These are phyloP conservation scores for Fusarium pseudoanthophilum DNA, from an alignment of 2,329 filamentous ascomycete genomes.

Conservation along the genomic window DNA sequence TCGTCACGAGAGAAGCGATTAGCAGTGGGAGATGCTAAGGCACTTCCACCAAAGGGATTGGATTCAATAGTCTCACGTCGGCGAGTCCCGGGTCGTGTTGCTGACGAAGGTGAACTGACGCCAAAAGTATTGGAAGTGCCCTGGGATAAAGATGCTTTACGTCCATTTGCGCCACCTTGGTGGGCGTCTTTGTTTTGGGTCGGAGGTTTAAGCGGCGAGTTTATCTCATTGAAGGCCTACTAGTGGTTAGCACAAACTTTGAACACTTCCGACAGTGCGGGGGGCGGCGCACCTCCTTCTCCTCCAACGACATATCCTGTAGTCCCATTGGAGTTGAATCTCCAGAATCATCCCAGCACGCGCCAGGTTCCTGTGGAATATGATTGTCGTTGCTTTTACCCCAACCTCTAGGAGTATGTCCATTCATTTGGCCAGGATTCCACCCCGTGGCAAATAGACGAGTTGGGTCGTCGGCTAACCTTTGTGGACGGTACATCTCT, in stretches of 20 bases:
- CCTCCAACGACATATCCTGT: conserved; percentile 72
- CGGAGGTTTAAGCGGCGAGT: conserved; percentile 90
- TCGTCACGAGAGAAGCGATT: conserved; percentile 73
- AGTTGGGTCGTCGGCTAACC: conserved; percentile 65
- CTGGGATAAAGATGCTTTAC: conserved; percentile 86
- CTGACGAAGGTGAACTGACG: conserved; percentile 76
- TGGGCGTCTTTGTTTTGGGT: conserved; percentile 76
- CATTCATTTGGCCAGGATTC: conserved; percentile 80
- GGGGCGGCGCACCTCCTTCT: conserved; percentile 65
- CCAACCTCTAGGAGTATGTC: conserved; percentile 73
- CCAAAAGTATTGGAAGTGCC: conserved; percentile 72
- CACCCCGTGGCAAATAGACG: conserved; percentile 79
- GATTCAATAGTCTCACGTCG: conserved; percentile 83
- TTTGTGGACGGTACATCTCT: conserved; percentile 71
- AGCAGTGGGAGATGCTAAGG: conserved; percentile 70
- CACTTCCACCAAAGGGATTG: conserved; percentile 67
- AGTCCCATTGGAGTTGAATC: conserved; percentile 77
- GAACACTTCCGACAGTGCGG: conserved; percentile 4
- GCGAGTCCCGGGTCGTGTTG: conserved; percentile 77
- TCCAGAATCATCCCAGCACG: conserved; percentile 87
- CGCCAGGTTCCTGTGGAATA: conserved; percentile 81
- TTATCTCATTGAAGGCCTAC: conserved; percentile 88
- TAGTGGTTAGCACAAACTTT: conserved; percentile 37
- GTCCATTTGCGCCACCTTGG: conserved; percentile 70
- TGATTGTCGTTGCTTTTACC: conserved; percentile 81